These are phyloP conservation scores for Ogataea nitratoaversa DNA, from an alignment of 805 yeast genomes.

Conservation along the genomic window DNA sequence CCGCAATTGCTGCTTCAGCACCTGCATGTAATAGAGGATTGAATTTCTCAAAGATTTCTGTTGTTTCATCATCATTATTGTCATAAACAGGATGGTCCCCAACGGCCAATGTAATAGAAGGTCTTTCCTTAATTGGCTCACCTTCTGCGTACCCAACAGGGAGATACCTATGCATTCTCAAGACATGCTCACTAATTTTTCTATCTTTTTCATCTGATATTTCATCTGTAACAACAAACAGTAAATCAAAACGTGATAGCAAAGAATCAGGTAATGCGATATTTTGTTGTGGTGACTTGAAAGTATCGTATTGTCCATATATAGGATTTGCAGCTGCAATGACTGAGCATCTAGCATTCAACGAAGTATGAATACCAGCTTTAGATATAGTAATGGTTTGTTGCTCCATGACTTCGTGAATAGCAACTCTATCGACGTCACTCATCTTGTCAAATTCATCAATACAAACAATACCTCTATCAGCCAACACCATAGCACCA, in stretches of 20 bases:
- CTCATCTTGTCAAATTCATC: conserved; percentile 99
- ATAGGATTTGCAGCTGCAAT: conserved; percentile 98
- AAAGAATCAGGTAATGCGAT: conserved; percentile 96
- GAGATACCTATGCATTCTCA: conserved; percentile 85
- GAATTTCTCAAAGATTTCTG: conserved; percentile 78
- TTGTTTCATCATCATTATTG: conserved; percentile 43
- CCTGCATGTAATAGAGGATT: conserved; percentile 82
- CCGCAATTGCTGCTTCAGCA: conserved; percentile 43
- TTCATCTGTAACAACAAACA: conserved; percentile 95
- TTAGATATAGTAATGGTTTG: conserved; percentile 97
- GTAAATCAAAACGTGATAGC: conserved; percentile 91
- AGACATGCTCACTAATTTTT: conserved; percentile 86
- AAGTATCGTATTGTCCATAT: conserved; percentile 93
- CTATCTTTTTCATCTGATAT: conserved; percentile 82
- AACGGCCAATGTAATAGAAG: conserved; percentile 69
- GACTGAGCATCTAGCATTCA: conserved; percentile 95
- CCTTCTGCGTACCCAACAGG: conserved; percentile 91
- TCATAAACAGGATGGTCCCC: conserved; percentile 57
- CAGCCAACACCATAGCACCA: conserved; percentile 99
- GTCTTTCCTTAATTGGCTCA: conserved; percentile 82
- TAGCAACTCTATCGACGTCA: conserved; percentile 94
- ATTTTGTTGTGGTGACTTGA: conserved; percentile 93
- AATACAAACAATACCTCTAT: conserved; percentile 94
- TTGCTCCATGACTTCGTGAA: conserved; percentile 99
- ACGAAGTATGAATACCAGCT: conserved; percentile 95